Evolutionary conservation across 805 yeast species (phyloP), one percentile per base, ranked within the genome.

Genomic region (Schwanniomyces occidentalis): DNA sequence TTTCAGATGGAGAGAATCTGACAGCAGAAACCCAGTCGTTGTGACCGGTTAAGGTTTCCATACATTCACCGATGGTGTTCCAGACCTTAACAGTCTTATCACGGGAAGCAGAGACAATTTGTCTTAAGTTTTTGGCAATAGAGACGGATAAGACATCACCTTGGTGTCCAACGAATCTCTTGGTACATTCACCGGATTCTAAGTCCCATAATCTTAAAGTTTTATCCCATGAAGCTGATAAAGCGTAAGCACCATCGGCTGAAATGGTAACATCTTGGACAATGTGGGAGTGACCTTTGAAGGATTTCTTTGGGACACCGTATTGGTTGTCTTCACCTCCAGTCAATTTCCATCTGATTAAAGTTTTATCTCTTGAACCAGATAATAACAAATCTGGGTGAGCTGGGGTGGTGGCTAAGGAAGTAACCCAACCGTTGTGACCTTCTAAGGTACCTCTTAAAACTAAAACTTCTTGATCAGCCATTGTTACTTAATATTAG

Each of bases 401-500:
- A 69, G 90, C 89, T 65, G 89, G 85, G 69, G 95, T 83, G 76
- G 98, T 93, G 75, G 98, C 95, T 63, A 93, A 80, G 70, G 96
- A 81, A 54, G 99, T 93, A 66, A 93, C 99, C 98, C 98, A 91
- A 65, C 73, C 73, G 51, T 63, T 65, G 71, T 70, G 73, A 47
- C 87, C 96, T 79, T 91, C 97, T 71, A 93, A 85, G 82, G 98
- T 87, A 73, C 98, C 99, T 84, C 98, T 90, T 73, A 93, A 86
- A 74, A 91, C 96, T 79, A 91, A 82, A 82, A 90, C 95, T 86
- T 90, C 97, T 74, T 79, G 83, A 63, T 78, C 79, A 73, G 89
- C 76, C 90, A 84, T 84, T 42, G 42, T 60, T 32, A 28, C 32
- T 38, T 22, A 26, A 23, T 15, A 8, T 29, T n/a, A n/a, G n/a